Evolutionary conservation across 371 early-diverging fungal species (phyloP).

Genomic region (Haplosporangium sp.): DNA sequence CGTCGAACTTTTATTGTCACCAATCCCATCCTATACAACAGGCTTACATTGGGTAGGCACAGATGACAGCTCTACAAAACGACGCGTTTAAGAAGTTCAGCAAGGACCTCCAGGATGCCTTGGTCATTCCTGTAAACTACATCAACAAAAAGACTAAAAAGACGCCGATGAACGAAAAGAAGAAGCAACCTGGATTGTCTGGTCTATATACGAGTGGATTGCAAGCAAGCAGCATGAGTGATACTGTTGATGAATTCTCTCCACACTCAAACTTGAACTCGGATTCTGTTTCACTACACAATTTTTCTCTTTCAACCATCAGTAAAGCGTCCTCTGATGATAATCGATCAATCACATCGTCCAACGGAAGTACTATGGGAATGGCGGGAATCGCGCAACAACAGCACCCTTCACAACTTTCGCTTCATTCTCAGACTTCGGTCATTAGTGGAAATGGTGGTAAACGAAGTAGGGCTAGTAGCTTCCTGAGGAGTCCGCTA

Average conservation of each 20-base stretch:
- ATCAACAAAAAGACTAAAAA: constrained; percentile 35
- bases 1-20: too few species aligned
- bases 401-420: not conserved
- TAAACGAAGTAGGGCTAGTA: constrained; percentile 17
- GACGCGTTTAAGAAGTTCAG: constrained; percentile 30
- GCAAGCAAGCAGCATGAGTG: not conserved
- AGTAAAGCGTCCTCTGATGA: constrained; percentile 39
- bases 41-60: too few species aligned
- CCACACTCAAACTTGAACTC: not conserved
- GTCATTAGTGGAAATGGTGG: too few species aligned
- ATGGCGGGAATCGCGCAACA: constrained; percentile 4
- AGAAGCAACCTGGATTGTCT: constrained; percentile 13
- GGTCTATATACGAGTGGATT: not conserved
- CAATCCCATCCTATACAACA: too few species aligned
- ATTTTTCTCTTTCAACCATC: constrained; percentile 33
- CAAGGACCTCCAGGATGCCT: constrained; percentile 23
- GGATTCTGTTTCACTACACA: constrained; percentile 27
- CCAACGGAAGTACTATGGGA: constrained; percentile 17
- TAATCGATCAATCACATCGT: constrained; percentile 38
- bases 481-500: constrained; percentile 14
- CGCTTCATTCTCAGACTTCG: not conserved
- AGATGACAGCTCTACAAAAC: constrained; percentile 20
- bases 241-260: not conserved
- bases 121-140: constrained; percentile 37
- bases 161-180: constrained; percentile 6